phyloP scores from a whole-genome alignment of 345 rosid species.

The Euphorbia lathyris region DNA sequence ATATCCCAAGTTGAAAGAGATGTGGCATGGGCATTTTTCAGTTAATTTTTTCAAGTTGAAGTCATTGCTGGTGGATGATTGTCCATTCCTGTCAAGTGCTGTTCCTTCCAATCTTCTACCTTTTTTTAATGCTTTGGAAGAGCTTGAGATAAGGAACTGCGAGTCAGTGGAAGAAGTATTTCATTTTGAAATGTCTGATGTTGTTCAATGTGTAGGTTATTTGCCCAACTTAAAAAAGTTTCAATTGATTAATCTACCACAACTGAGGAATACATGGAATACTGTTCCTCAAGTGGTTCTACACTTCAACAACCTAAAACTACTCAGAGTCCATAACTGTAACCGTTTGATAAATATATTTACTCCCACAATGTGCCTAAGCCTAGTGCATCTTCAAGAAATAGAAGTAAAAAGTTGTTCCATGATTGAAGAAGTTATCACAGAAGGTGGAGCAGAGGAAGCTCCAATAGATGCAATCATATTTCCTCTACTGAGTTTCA shows the following conservation, averaged over 20 bases:
- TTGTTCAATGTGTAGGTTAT: not conserved
- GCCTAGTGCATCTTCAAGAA: conserved; percentile 2
- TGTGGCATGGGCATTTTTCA: not conserved
- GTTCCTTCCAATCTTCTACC: conserved; percentile 13
- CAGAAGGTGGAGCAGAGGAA: conserved; percentile 1
- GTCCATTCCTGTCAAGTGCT: not conserved
- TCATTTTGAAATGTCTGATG: not conserved
- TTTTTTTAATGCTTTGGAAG: not conserved
- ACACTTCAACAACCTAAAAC: not conserved
- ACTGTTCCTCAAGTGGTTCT: not conserved
- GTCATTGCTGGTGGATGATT: not conserved
- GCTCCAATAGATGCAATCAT: not conserved
- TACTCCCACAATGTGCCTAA: not conserved
- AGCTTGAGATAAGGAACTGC: conserved; percentile 10
- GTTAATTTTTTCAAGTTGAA: not conserved
- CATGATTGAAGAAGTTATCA: conserved; percentile 2
- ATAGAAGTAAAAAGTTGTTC: conserved; percentile 4
- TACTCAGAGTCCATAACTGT: conserved; percentile 2
- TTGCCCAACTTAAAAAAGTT: not conserved
- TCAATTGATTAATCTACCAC: conserved; percentile 2
- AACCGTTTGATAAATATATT: not conserved
- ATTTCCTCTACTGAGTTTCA: conserved; percentile 4
- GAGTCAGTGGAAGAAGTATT: not conserved
- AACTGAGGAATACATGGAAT: not conserved
- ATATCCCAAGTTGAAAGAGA: not conserved